These are phyloP conservation scores for Microbotryum scabiosae DNA, from an alignment of 1,284 basidiomycete genomes.

Conservation along the genomic window DNA sequence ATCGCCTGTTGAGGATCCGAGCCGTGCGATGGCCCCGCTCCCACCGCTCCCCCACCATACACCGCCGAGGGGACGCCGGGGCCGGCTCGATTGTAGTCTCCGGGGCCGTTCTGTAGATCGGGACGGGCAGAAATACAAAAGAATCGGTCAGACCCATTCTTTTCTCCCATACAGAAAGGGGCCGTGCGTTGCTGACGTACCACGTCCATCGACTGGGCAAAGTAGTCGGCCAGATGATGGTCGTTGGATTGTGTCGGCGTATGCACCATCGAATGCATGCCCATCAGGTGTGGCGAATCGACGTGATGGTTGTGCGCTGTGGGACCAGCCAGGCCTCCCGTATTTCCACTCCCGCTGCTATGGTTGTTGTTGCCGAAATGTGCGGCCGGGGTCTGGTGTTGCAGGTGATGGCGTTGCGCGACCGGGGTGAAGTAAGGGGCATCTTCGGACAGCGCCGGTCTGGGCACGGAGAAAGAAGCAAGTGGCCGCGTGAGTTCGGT, in stretches of 20 bases:
- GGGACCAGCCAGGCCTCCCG: background rate
- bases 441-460: constrained; percentile 21
- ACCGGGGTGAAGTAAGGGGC: constrained; percentile 14
- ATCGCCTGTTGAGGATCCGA: background rate
- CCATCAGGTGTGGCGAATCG: background rate
- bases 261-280: too few species aligned
- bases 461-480: background rate
- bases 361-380: too few species aligned
- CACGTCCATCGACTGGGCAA: constrained; percentile 23
- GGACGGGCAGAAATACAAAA: too few species aligned
- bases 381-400: background rate
- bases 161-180: too few species aligned
- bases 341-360: background rate
- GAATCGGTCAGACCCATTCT: too few species aligned
- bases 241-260: background rate
- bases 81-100: too few species aligned
- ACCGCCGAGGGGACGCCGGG: too few species aligned
- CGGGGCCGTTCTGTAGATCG: too few species aligned
- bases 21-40: too few species aligned
- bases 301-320: background rate
- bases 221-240: constrained; percentile 23
- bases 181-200: constrained; percentile 2
- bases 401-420: background rate
- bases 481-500: background rate
- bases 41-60: too few species aligned